Base-by-base conservation (phyloP, 2,329 filamentous ascomycete species). In the Aureobasidium sp. region DNA sequence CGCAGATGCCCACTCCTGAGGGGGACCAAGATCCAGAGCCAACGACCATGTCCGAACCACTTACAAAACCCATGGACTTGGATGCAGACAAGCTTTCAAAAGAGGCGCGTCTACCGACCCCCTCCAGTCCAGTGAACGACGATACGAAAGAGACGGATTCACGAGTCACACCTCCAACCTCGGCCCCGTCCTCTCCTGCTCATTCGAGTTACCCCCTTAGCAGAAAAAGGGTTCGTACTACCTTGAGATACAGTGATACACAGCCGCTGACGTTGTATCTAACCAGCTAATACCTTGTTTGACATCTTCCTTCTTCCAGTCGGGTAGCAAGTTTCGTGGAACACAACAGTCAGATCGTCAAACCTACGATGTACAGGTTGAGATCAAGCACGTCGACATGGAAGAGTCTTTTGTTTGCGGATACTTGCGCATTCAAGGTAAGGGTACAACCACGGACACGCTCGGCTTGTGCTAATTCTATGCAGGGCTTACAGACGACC, bases 311-410 rank as follows among this genome's bases (percentile, higher is more conserved):
- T 95, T 87, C 72, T 79, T 99, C 60, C 87, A 90, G 47, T 84
- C 92, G 2, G 92, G 92, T 19, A 96, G 90, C 74, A 89, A 84
- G 68, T 99, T 96, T 70, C 82, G 84, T 62, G 94, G 94, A 61
- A 95, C 89, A 15, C 94, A 99, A 69, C 88, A 93, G 70, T 97
- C 93, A 2, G 93, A 97, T 71, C 84, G 89, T 62, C 91, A 96
- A 71, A 84, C 89, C 10, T 99, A 99, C 72, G 90, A 96, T 64
- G 94, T 99, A 0, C 89, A 96, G 69, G 94, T 99, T 2, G 92
- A 96, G 71, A 90, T 99, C 66, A 96, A 97, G 75, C 88, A 96
- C 74, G 91, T 97, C 46, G 91, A 97, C 71, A 87, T 97, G 81
- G 83, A 86, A 60, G 90, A 97, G 72, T 96, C 92, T 6, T 96